These are phyloP conservation scores for Sarocladiaceae sp. DNA, from an alignment of 2,329 filamentous ascomycete genomes.

Conservation along the genomic window DNA sequence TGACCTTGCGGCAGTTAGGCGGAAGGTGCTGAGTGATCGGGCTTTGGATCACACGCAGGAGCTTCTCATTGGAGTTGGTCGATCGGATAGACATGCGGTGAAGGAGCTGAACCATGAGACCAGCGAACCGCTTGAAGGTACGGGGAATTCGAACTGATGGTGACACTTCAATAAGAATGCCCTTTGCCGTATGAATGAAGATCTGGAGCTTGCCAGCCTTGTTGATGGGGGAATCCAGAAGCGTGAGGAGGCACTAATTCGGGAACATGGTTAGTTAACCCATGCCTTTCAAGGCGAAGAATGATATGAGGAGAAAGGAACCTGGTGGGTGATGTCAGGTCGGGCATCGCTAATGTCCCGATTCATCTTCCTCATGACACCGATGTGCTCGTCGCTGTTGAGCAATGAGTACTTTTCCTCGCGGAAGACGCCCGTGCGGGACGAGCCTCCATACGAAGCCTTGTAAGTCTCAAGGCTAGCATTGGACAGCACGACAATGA, in stretches of 20 bases:
- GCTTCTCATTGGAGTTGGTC: conserved; percentile 94
- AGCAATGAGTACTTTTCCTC: conserved; percentile 97
- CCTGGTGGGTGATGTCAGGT: conserved; percentile 98
- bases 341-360: conserved; percentile 96
- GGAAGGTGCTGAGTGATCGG: conserved; percentile 96
- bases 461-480: conserved; percentile 98
- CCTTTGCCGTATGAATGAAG: conserved; percentile 96
- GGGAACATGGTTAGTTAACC: conserved; percentile 24
- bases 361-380: conserved; percentile 99
- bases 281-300: not conserved
- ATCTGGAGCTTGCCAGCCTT: conserved; percentile 97
- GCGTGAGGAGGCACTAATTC: conserved; percentile 82
- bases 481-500: conserved; percentile 95
- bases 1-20: conserved; percentile 95
- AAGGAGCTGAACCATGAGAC: conserved; percentile 95
- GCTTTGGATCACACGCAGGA: conserved; percentile 95
- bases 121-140: conserved; percentile 98
- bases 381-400: conserved; percentile 98
- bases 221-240: conserved; percentile 97
- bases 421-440: conserved; percentile 56
- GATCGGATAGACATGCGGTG: conserved; percentile 94
- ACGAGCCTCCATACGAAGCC: conserved; percentile 66
- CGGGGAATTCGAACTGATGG: conserved; percentile 96
- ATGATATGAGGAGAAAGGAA: conserved; percentile 34
- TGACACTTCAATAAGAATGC: conserved; percentile 94